Base-by-base conservation (phyloP, 2,329 filamentous ascomycete species). In the Ploettnerulaceae sp. region DNA sequence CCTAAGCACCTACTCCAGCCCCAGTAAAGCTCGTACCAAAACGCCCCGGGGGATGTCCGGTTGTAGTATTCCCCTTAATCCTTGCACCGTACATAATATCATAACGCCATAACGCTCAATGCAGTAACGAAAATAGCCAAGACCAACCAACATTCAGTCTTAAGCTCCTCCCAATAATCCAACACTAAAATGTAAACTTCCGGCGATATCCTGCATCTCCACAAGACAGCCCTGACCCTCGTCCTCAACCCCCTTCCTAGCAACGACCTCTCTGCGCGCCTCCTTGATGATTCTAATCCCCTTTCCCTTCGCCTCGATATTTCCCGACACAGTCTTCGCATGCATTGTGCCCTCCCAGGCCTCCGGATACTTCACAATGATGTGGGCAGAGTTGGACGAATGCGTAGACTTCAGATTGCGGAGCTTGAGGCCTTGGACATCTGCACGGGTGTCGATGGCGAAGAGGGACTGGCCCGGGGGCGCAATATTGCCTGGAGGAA, bases 301-400 rank as follows among this genome's bases (percentile, higher is more conserved):
- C 11, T 55, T 36, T 2, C 60, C 61, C 5, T 28, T 47, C 4
- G 54, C 35, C 2, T 29, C 11, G 18, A 63, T 57, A 37, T 44
- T 52, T 18, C 59, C 60, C 1, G 56, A 59, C 1, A 61, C 35
- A 2, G 51, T 52, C 34, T 55, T 57, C 2, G 48, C 55, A 32
- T 56, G 38, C 1, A 63, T 38, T 2, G 42, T 50, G 2, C 61
- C 61, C 29, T 57, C 56, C 60, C 60, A 63, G 2, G 37, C 36
- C 1, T n/a, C 17, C 7, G 61, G 57, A 36, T 61, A 62, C n/a
- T 46, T n/a, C 1, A 59, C 36, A 2, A 47, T 26, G 3, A 61
- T 36, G n/a, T 11, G 41, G 1, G 44, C 55, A 1, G 59, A 56
- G 7, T 41, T 60, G 6, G 50, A 52, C 12, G 40, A 38, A 39